Base-by-base conservation (phyloP, 345 rosid species). In the Abelmoschus esculentus region DNA sequence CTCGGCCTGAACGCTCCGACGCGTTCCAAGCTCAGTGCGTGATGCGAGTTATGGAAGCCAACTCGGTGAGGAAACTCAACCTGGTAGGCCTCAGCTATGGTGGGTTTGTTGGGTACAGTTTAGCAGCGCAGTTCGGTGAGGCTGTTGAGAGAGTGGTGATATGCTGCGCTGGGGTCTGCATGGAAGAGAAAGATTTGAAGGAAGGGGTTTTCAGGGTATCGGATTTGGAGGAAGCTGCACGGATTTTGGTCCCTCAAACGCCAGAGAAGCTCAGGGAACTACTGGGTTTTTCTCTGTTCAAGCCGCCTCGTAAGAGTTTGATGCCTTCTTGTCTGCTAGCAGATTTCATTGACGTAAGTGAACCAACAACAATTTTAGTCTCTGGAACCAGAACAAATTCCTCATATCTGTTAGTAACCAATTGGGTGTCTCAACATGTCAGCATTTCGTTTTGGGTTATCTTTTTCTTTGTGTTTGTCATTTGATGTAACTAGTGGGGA, bases 61-160 rank as follows among this genome's bases (percentile, higher is more conserved):
- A 83, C 22, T 80, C 78, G 11, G 89, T 87, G 12, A 61, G 67
- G 76, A 75, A 74, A 54, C 55, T 90, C 66, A 89, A 86, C 69
- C 75, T 86, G 64, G 89, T 87, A 32, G 96, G 98, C 29, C 78
- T 92, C 38, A 90, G 97, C 70, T 92, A 92, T 74, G 96, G 98
- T 0, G 98, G 96, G 17, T 88, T 92, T 52, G 87, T 89, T 0
- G 96, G 84, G 65, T 90, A 92, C 76, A 80, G 88, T 42, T 83
- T 90, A 81, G 96, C 96, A 49, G 75, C 88, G 44, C 80, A 80
- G 86, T 84, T 73, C 65, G 73, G 67, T 64, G 96, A 83, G 65
- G 88, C 74, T 40, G 85, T 90, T 70, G 96, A 86, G 70, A 63
- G 76, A 70, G 91, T 85, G 76, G 85, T 87, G 84, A 75, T 93